phyloP scores from a whole-genome alignment of 345 rosid genomes.

The Euclidium syriacum region DNA sequence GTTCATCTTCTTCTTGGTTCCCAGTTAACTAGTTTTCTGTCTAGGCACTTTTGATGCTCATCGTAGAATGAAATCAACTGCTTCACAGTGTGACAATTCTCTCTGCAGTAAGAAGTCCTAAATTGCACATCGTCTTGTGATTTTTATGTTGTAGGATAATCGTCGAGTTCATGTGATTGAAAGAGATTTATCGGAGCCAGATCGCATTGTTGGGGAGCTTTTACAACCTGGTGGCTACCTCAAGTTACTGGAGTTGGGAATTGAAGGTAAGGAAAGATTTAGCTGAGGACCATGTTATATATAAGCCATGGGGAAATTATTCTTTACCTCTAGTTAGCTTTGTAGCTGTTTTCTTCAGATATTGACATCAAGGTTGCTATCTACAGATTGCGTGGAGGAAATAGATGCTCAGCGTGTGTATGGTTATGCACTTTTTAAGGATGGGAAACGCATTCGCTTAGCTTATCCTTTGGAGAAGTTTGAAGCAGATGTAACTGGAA shows the following conservation, averaged over 20 bases:
- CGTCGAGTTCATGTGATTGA: conserved; percentile 65
- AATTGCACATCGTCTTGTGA: background rate
- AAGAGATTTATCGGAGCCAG: conserved; percentile 66
- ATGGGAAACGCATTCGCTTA: conserved; percentile 36
- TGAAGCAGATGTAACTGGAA: conserved; percentile 43
- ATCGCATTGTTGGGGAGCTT: conserved; percentile 70
- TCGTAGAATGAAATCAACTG: background rate
- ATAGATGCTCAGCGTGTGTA: conserved; percentile 48
- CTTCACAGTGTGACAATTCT: background rate
- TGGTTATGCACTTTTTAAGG: conserved; percentile 51
- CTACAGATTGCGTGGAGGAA: conserved; percentile 50
- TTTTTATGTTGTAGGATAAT: conserved; percentile 46
- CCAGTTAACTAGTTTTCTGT: background rate
- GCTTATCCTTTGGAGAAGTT: conserved; percentile 50
- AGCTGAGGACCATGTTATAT: background rate
- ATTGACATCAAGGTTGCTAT: background rate
- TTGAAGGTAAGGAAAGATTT: conserved; percentile 41
- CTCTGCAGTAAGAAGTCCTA: background rate
- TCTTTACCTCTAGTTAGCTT: background rate
- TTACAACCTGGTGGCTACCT: conserved; percentile 79
- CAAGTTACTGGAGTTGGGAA: conserved; percentile 64
- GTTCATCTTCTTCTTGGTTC: background rate
- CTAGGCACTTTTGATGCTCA: background rate
- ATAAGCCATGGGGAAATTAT: background rate
- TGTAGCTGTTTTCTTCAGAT: background rate